A percentile compares a stretch with the other conserved stretches of the same genome.
Evolutionary conservation across 163 green algal genomes (phyloP).

Genomic region (Trebouxia gelatinosa): DNA sequence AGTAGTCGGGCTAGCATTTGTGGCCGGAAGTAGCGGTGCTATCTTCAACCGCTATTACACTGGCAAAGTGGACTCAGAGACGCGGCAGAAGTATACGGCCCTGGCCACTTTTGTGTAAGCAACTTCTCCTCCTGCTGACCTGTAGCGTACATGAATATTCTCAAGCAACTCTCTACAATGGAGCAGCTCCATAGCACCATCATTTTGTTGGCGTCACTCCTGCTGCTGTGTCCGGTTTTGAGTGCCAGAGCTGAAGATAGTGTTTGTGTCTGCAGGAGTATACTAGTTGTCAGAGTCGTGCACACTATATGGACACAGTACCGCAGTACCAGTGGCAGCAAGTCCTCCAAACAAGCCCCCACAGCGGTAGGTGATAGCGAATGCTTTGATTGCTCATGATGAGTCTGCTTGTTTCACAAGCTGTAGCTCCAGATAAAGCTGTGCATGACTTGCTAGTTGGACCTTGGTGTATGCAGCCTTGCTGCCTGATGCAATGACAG

Average conservation of each 20-base stretch:
- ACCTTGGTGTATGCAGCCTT: too few species aligned
- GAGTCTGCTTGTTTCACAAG: too few species aligned
- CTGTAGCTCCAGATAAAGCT: too few species aligned
- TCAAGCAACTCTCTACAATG: too few species aligned
- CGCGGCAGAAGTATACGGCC: conserved; percentile 8
- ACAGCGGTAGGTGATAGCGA: not conserved
- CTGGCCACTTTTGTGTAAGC: not conserved
- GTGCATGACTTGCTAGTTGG: too few species aligned
- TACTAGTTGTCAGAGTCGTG: not conserved
- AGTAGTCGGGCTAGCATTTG: conserved; percentile 13
- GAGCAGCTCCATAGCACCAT: too few species aligned
- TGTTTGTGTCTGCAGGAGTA: not conserved
- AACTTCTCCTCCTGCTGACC: too few species aligned
- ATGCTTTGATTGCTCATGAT: too few species aligned
- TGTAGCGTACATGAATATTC: too few species aligned
- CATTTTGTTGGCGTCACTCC: not conserved
- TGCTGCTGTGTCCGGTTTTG: not conserved
- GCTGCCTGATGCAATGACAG: too few species aligned
- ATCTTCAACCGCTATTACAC: conserved; percentile 22
- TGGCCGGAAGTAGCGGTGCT: conserved; percentile 16
- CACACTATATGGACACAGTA: conserved; percentile 8
- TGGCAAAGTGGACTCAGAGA: not conserved
- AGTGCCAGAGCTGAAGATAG: too few species aligned
- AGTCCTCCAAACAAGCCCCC: not conserved
- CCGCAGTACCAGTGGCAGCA: not conserved